Percentiles rank a stretch among this genome's conserved stretches.
phyloP scores from a whole-genome alignment of 345 rosid species.

The Iberis pinnata region DNA sequence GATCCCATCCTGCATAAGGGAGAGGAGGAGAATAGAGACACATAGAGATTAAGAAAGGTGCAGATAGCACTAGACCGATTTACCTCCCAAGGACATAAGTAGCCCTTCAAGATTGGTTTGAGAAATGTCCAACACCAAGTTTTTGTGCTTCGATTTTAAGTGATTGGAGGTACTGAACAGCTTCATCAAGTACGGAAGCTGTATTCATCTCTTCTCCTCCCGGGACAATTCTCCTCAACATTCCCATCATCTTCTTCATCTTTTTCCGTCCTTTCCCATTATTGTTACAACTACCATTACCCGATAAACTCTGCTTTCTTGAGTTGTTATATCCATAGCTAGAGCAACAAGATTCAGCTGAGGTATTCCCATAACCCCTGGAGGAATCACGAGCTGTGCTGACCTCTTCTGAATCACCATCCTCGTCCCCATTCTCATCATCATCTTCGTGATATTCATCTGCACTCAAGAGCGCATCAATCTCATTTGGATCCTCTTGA shows the following conservation, averaged over 20 bases:
- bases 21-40: neutral
- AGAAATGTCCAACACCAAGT: conserved; percentile 48
- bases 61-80: conserved; percentile 11
- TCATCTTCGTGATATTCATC: conserved; percentile 51
- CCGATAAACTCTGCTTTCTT: conserved; percentile 35
- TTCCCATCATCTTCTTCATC: conserved; percentile 75
- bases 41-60: neutral
- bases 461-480: conserved; percentile 66
- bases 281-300: conserved; percentile 34
- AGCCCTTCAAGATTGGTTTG: conserved; percentile 36
- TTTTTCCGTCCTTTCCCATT: conserved; percentile 50
- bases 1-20: conserved; percentile 15
- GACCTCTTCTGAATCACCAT: conserved; percentile 58
- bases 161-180: conserved; percentile 74
- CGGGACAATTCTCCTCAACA: conserved; percentile 62
- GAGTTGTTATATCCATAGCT: conserved; percentile 35
- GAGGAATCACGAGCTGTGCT: conserved; percentile 57
- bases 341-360: conserved; percentile 58
- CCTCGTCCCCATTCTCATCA: conserved; percentile 29
- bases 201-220: conserved; percentile 71
- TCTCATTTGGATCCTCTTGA: conserved; percentile 78
- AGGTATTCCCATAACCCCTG: conserved; percentile 39
- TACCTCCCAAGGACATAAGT: neutral
- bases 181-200: conserved; percentile 66
- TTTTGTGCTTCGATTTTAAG: conserved; percentile 71